Conservation (phyloP, 768 basidiomycete species). For the Boletus rubropictus region DNA sequence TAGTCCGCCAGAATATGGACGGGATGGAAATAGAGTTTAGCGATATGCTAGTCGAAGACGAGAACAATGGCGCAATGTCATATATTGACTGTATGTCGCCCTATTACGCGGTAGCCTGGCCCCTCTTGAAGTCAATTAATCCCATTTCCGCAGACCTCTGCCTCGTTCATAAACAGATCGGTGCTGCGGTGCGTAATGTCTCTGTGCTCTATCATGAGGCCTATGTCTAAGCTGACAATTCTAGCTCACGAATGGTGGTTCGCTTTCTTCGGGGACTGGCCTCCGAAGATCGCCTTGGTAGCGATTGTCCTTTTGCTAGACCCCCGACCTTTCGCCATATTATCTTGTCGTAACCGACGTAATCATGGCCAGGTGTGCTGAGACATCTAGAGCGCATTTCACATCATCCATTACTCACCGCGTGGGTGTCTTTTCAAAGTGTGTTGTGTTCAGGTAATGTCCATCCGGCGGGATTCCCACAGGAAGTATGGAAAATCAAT, state of each 20-base stretch:
- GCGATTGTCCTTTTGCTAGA: not conserved
- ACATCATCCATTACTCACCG: not conserved
- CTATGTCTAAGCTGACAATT: constrained; percentile 1
- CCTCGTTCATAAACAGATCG: constrained; percentile 32
- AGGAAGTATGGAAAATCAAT: not conserved
- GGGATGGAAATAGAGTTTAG: constrained; percentile 91
- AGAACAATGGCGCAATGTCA: constrained; percentile 92
- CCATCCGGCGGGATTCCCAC: not conserved
- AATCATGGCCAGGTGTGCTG: constrained; percentile 3
- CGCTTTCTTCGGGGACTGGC: constrained; percentile 18
- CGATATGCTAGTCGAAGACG: constrained; percentile 95
- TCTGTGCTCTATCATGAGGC: not conserved
- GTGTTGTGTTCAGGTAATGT: not conserved
- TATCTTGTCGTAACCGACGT: constrained; percentile 10
- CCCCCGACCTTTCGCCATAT: not conserved
- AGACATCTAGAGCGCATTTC: constrained; percentile 7
- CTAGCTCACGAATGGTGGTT: constrained; percentile 31
- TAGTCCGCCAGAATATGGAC: constrained; percentile 91
- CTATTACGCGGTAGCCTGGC: not conserved
- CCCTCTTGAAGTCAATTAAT: not conserved
- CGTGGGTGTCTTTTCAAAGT: not conserved
- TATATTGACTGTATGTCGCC: constrained; percentile 76
- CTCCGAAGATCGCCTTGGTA: constrained; percentile 34
- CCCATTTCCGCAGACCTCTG: constrained; percentile 23
- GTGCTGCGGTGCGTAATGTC: constrained; percentile 19